Evolutionary conservation across 345 rosid genomes (phyloP).

Genomic region (Aquilaria malaccensis): DNA sequence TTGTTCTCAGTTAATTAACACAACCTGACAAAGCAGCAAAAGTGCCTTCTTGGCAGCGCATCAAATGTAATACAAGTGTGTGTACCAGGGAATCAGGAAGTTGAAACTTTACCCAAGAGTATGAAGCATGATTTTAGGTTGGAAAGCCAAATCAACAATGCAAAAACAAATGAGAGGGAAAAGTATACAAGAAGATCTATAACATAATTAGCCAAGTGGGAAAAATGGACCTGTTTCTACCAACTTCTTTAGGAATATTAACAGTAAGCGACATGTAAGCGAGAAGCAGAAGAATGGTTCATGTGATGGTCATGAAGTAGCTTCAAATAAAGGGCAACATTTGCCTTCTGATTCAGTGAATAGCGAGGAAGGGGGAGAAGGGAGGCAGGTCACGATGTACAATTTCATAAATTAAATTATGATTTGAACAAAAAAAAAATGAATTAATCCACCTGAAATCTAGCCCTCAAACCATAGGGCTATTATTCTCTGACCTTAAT

Average conservation of each 20-base stretch:
- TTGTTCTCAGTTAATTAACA: conserved; percentile 20
- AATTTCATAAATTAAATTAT: too few species aligned
- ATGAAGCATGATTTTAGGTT: conserved; percentile 16
- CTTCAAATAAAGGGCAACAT: conserved; percentile 19
- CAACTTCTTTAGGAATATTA: conserved; percentile 11
- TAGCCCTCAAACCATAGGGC: too few species aligned
- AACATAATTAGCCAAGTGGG: background rate
- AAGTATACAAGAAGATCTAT: too few species aligned
- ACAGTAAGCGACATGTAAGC: conserved; percentile 17
- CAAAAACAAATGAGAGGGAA: too few species aligned
- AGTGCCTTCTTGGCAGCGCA: conserved; percentile 29
- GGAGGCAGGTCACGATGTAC: too few species aligned
- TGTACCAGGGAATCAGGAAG: conserved; percentile 23
- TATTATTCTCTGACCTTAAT: too few species aligned
- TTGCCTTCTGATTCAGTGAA: conserved; percentile 39
- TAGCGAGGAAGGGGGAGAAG: background rate
- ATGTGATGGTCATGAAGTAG: conserved; percentile 24
- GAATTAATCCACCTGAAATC: too few species aligned
- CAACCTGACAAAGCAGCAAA: conserved; percentile 33
- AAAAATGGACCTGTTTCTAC: conserved; percentile 27
- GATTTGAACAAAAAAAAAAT: too few species aligned
- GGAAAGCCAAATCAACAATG: too few species aligned
- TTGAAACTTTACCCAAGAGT: conserved; percentile 22
- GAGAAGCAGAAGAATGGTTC: conserved; percentile 21
- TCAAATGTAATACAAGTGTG: conserved; percentile 21